Percentiles rank a stretch among this genome's conserved stretches.
Conservation (phyloP, 2,329 filamentous ascomycete genomes). For the Fusarium xyrophilum region DNA sequence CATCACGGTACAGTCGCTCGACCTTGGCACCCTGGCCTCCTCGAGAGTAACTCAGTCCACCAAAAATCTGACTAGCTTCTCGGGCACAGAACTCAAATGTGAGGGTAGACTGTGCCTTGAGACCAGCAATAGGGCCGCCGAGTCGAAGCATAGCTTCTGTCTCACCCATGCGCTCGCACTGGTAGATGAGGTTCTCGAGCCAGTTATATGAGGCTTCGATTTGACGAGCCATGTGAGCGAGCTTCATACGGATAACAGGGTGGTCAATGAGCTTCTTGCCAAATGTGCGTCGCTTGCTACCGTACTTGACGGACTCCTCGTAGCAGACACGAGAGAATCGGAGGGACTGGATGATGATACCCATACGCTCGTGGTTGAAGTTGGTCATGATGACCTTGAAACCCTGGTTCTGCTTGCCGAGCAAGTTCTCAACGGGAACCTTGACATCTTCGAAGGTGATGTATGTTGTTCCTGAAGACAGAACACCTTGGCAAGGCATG, state of each 20-base stretch:
- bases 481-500: slow-evolving; percentile 99
- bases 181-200: slow-evolving; percentile 94
- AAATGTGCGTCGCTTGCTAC: slow-evolving; percentile 95
- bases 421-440: slow-evolving; percentile 97
- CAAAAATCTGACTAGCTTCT: slow-evolving; percentile 97
- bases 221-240: slow-evolving; percentile 97
- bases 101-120: slow-evolving; percentile 92
- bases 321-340: slow-evolving; percentile 97
- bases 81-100: slow-evolving; percentile 98
- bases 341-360: slow-evolving; percentile 96
- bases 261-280: slow-evolving; percentile 97
- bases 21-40: slow-evolving; percentile 96
- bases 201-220: slow-evolving; percentile 97
- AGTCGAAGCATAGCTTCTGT: slow-evolving; percentile 95
- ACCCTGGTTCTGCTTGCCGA: slow-evolving; percentile 97
- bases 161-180: slow-evolving; percentile 91
- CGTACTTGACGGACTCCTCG: slow-evolving; percentile 95
- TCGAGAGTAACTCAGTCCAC: slow-evolving; percentile 87
- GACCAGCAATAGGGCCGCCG: slow-evolving; percentile 87
- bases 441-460: slow-evolving; percentile 99
- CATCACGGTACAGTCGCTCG: slow-evolving; percentile 92
- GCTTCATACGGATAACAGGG: slow-evolving; percentile 95
- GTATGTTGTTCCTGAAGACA: slow-evolving; percentile 79
- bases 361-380: slow-evolving; percentile 99
- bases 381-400: slow-evolving; percentile 99